Base-by-base conservation (phyloP, 352 stramenopile genomes). In the Phytophthora capsici region DNA sequence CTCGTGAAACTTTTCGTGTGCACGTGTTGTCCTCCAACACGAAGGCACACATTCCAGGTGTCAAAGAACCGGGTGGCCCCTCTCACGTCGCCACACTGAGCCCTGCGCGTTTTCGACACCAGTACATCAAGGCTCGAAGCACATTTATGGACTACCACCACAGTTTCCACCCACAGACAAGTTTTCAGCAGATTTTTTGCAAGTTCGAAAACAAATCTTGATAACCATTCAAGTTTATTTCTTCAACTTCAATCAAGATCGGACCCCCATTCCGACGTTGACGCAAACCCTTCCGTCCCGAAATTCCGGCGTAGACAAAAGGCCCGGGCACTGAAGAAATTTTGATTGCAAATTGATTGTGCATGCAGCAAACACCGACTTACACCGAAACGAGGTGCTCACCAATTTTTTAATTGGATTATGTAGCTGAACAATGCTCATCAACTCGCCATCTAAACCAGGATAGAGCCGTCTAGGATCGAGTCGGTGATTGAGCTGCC, bases 391-490 rank as follows among this genome's bases (percentile, higher is more conserved):
- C 9, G 9, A 34, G 28, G 28, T 9, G 9, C 28, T 34, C 28
- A 13, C 14, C 28, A 34, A 8, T 34, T 4, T 3, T 14, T 4
- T 14, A 14, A 14, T 34, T 34, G 28, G 14, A 34, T 9, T 34
- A 34, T 16, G 28, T 7, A 46, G 16, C 26, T 20, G 43, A 13
- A 36, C 13, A 34, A 34, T 14, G 28, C 28, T 34, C 25, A 38
- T 52, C n/a, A 40, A 7, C 28, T n/a, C n/a, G 28, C 26, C 47
- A 54, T n/a, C 54, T 57, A 73, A 25, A 73, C 59, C 48, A 73
- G 41, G 17, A 73, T 44, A 36, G 14, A 16, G 13, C 51, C 59
- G n/a, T 68, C 59, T 19, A 25, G 44, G 16, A 26, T 28, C 2
- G 60, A 69, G 16, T 69, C 52, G 34, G 60, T 52, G 14, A 69